Conservation (phyloP, 2,329 filamentous ascomycete genomes). For the Beauveria asiatica region DNA sequence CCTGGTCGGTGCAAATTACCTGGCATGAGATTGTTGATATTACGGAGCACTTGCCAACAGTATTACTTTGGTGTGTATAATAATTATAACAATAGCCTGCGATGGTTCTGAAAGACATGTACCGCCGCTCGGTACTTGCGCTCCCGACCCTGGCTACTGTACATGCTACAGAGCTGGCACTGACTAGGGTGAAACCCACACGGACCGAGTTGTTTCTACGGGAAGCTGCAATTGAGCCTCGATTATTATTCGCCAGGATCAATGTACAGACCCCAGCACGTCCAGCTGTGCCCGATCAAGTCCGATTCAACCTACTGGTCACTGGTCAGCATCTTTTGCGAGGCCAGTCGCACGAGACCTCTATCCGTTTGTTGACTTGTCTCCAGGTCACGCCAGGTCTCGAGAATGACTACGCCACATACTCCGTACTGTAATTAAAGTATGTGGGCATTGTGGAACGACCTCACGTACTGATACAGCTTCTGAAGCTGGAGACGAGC, state of each 20-base stretch:
- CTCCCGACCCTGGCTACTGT: background rate
- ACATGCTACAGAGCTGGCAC: slow-evolving; percentile 4
- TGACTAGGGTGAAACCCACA: slow-evolving; percentile 7
- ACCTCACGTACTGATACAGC: background rate
- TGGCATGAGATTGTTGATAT: slow-evolving; percentile 1
- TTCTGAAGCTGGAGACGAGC: background rate
- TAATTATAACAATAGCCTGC: background rate
- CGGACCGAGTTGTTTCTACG: background rate
- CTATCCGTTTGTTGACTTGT: background rate
- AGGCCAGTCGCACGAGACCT: background rate
- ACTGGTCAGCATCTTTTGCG: background rate
- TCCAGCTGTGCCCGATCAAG: slow-evolving; percentile 1
- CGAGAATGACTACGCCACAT: background rate
- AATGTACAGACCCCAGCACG: background rate
- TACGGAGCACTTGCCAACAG: slow-evolving; percentile 2
- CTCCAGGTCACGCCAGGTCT: background rate
- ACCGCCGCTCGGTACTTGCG: background rate
- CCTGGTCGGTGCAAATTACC: slow-evolving; percentile 5
- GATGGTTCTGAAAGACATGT: background rate
- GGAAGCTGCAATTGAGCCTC: slow-evolving; percentile 6
- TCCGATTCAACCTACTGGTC: background rate
- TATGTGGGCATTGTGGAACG: slow-evolving; percentile 1
- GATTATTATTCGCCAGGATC: slow-evolving; percentile 6
- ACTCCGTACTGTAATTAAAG: slow-evolving; percentile 5
- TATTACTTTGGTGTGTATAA: background rate